Evolutionary conservation across 1,139 yeast genomes (phyloP).

Genomic region (Fermentozyma sake): DNA sequence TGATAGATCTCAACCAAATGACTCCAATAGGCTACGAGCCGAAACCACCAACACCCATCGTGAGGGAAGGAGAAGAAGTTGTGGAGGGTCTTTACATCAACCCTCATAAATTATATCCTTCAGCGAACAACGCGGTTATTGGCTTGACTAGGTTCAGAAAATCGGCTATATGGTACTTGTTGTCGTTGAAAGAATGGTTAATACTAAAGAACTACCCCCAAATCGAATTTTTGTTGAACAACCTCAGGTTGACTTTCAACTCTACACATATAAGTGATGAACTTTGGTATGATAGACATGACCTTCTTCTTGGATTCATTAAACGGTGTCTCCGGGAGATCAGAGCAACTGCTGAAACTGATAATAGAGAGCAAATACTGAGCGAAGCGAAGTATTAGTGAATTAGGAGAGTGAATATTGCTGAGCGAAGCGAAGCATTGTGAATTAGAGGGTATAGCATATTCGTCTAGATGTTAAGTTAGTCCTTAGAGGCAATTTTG

Average conservation of each 20-base stretch:
- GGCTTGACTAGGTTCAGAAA: slow-evolving; percentile 67
- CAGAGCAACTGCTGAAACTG: too few relatives aligned
- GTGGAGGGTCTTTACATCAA: slow-evolving; percentile 34
- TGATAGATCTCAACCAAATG: slow-evolving; percentile 7
- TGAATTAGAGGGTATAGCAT: too few relatives aligned
- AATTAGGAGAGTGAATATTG: too few relatives aligned
- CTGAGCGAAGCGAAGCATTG: too few relatives aligned
- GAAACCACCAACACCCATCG: too few relatives aligned
- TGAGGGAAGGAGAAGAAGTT: slow-evolving; percentile 10
- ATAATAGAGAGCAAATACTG: too few relatives aligned
- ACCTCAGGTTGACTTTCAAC: slow-evolving; percentile 21
- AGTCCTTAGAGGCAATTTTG: too few relatives aligned
- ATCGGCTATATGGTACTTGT: slow-evolving; percentile 71
- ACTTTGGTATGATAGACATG: slow-evolving; percentile 36
- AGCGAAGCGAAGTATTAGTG: too few relatives aligned
- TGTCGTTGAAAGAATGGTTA: slow-evolving; percentile 77
- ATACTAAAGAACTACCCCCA: slow-evolving; percentile 25
- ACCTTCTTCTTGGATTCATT: slow-evolving; percentile 27
- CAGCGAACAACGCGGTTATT: slow-evolving; percentile 30
- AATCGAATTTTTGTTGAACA: slow-evolving; percentile 18
- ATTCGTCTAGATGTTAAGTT: too few relatives aligned
- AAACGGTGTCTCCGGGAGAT: slow-evolving; percentile 14
- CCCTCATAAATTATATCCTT: slow-evolving; percentile 32
- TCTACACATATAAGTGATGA: slow-evolving; percentile 14
- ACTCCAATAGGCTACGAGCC: too few relatives aligned